phyloP scores from a whole-genome alignment of 768 basidiomycete genomes.

The Pisolithus albus region DNA sequence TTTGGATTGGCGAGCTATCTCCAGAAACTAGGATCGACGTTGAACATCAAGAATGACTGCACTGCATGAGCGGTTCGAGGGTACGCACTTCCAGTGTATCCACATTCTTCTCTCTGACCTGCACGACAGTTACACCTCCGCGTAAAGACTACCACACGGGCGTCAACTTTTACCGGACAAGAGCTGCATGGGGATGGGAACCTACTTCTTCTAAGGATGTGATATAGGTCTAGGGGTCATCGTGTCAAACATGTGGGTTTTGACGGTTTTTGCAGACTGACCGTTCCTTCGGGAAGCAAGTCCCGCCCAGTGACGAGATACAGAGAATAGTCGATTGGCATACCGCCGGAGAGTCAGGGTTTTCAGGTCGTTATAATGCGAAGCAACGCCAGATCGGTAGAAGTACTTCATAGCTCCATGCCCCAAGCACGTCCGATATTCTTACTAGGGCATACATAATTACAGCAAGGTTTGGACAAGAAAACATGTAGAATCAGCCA shows the following conservation, averaged over 20 bases:
- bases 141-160: conserved; percentile 50
- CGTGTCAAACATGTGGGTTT: conserved; percentile 1
- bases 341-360: not conserved
- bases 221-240: conserved; percentile 49
- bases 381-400: not conserved
- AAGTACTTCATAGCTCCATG: not conserved
- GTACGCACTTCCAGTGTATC: conserved; percentile 71
- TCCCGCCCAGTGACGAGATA: conserved; percentile 86
- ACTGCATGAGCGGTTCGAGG: not conserved
- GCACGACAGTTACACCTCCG: conserved; percentile 87
- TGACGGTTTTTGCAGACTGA: conserved; percentile 20
- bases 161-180: not conserved
- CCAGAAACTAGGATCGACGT: conserved; percentile 52
- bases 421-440: not conserved
- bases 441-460: no score
- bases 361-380: not conserved
- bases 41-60: not conserved
- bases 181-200: not conserved
- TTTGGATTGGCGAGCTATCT: conserved; percentile 65
- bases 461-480: no score
- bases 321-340: conserved; percentile 53
- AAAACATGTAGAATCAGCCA: no score
- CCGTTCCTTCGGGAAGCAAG: conserved; percentile 71
- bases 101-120: conserved; percentile 77
- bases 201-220: conserved; percentile 69